Base-by-base conservation (phyloP, 2,329 filamentous ascomycete species). In the Sodiomyces alkalinus region DNA sequence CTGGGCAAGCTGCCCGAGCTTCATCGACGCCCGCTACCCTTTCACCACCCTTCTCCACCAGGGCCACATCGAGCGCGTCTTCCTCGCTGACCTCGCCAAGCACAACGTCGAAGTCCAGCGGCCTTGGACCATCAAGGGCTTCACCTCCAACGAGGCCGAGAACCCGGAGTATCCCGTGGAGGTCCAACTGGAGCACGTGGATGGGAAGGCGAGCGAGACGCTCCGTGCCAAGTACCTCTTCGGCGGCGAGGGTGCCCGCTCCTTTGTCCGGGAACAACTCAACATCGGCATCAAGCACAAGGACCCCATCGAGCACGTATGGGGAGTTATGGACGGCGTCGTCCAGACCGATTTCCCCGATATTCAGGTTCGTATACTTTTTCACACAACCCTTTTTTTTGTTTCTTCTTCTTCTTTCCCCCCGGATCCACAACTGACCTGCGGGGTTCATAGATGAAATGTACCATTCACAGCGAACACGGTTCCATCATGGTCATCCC, bases 1-100 rank as follows among this genome's bases (percentile, higher is more conserved):
- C 5, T 93, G 83, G 83, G 79, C 83, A 5, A 86, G 78, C 46
- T 94, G 86, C 53, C 86, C 86, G 1, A 74, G 70, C 39, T 93
- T 92, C 52, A 76, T 80, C 33, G 73, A 79, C 30, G 74, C 75
- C 10, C 62, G 77, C 27, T 80, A 77, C 39, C 74, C 73, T 4
- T 78, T 78, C 42, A 79, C 75, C 28, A 74, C 76, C 1, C 64
- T 79, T 3, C 52, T 82, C 9, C 77, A 82, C 42, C 77, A 82
- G 45, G 78, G 77, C 5, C 51, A 69, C 37, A 80, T 81, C 32
- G 77, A 82, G 51, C 62, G 71, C 10, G 71, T 78, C 22, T 73
- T 82, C 38, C 73, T 81, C 34, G 56, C 58, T 8, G 74, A 82
- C 44, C 51, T 82, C 6, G 56, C 64, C 31, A 69, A 71, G 46